These are phyloP conservation scores for Malassezia sp. DNA, from an alignment of 1,284 basidiomycete genomes.

Conservation along the genomic window DNA sequence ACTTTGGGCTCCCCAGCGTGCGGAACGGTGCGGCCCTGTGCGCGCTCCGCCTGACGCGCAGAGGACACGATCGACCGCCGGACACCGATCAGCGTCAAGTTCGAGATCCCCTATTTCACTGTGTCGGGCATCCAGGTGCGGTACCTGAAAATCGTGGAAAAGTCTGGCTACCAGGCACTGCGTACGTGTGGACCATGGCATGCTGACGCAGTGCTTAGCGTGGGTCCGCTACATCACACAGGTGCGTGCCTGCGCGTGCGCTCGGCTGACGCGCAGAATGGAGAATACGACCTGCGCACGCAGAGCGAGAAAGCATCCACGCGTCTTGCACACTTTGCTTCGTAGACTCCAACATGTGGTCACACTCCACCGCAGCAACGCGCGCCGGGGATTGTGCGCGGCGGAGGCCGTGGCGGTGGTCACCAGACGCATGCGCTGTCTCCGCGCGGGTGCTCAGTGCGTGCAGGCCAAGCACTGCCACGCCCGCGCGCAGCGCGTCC, in stretches of 20 bases:
- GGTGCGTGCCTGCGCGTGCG: background rate
- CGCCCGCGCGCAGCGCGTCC: too few relatives aligned
- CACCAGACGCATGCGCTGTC: too few relatives aligned
- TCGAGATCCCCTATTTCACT: conserved; percentile 96
- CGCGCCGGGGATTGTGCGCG: too few relatives aligned
- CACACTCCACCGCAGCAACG: too few relatives aligned
- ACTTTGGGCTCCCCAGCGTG: conserved; percentile 45
- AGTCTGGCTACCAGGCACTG: conserved; percentile 76
- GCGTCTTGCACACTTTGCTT: conserved; percentile 31
- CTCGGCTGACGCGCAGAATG: conserved; percentile 56
- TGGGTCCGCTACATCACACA: conserved; percentile 61
- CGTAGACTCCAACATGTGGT: too few relatives aligned
- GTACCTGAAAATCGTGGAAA: conserved; percentile 95
- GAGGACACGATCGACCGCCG: conserved; percentile 71
- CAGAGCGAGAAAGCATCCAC: conserved; percentile 40
- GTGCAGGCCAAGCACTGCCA: too few relatives aligned
- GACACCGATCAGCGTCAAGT: conserved; percentile 88
- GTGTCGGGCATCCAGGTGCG: conserved; percentile 86
- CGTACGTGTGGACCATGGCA: conserved; percentile 47
- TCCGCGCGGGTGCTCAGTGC: too few relatives aligned
- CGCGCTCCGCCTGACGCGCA: conserved; percentile 40
- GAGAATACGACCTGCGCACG: conserved; percentile 66
- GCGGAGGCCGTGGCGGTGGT: too few relatives aligned
- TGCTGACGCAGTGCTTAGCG: background rate
- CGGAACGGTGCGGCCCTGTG: conserved; percentile 23